These are phyloP conservation scores for Vigna hirtella DNA, from an alignment of 306 rosid species.

Conservation along the genomic window DNA sequence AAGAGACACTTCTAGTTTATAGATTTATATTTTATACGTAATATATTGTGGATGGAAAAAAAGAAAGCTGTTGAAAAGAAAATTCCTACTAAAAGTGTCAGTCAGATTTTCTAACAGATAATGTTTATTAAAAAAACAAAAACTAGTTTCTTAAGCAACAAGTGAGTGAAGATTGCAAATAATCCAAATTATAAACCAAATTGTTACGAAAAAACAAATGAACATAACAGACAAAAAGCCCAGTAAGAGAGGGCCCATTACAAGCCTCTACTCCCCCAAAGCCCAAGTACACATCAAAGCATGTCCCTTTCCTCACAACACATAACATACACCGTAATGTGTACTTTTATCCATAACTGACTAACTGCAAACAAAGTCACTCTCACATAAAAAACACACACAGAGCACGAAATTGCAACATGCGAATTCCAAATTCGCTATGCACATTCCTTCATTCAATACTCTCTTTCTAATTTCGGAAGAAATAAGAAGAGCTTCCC, in stretches of 20 bases:
- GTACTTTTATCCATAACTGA: background rate
- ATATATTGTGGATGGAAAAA: too few species aligned
- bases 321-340: background rate
- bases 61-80: too few species aligned
- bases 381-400: background rate
- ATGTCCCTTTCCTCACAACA: background rate
- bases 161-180: background rate
- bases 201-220: background rate
- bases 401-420: background rate
- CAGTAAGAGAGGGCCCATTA: constrained; percentile 28
- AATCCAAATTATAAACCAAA: background rate
- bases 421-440: background rate
- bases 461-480: constrained; percentile 7
- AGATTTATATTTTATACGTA: too few species aligned
- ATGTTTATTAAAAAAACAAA: too few species aligned
- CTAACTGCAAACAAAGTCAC: background rate
- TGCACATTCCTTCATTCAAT: background rate
- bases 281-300: constrained; percentile 35
- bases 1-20: too few species aligned
- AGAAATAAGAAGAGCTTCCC: constrained; percentile 45
- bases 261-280: constrained; percentile 20
- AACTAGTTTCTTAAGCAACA: background rate
- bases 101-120: too few species aligned
- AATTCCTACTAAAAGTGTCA: too few species aligned
- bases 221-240: background rate